Base-by-base conservation (phyloP, 108 stramenopile species). In the Poteriospumella lacustris region DNA sequence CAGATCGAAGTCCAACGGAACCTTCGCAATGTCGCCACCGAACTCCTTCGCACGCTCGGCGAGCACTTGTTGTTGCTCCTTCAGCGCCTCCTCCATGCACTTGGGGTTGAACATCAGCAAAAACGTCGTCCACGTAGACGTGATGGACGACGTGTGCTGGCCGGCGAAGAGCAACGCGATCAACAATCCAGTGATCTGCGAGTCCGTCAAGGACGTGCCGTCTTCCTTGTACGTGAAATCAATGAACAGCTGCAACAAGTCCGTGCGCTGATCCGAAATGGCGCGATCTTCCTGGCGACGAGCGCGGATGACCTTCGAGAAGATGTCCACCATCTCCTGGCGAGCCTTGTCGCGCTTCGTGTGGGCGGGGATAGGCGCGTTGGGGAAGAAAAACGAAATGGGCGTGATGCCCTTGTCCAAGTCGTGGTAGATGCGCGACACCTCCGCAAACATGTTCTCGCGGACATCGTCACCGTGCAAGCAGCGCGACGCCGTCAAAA, bases 141-240 rank as follows among this genome's bases (percentile, higher is more conserved):
- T 95, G 78, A 96, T 95, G 78, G 93, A 94, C 34, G 91, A 92
- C 24, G 98, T 99, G 85, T 99, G 98, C 86, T 99, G 98, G 58
- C 98, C 98, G 15, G 98, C 97, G 85, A 99, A 99, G 75, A 99
- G 87, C 34, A 97, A 78, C 1, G 98, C 98, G 87, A 97, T 96
- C 52, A 99, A 76, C 42, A 99, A 83, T 26, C 98, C 98, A 3
- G 95, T 95, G 36, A 99, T 91, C 87, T 99, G 90, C 78, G 95
- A 93, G 43, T 95, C 91, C 1, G 94, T 96, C 68, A 90, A 83
- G 38, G 75, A 76, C 26, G 86, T 85, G 58, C 96, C 97, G 81
- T 97, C 96, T 80, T 67, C 64, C 86, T 96, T 97, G 90, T 99
- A 99, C 77, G 91, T 91, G 78, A 95, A 89, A 75, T 99, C 96